phyloP scores from a whole-genome alignment of 257 asterid species.

The Fraxinus pennsylvanica region DNA sequence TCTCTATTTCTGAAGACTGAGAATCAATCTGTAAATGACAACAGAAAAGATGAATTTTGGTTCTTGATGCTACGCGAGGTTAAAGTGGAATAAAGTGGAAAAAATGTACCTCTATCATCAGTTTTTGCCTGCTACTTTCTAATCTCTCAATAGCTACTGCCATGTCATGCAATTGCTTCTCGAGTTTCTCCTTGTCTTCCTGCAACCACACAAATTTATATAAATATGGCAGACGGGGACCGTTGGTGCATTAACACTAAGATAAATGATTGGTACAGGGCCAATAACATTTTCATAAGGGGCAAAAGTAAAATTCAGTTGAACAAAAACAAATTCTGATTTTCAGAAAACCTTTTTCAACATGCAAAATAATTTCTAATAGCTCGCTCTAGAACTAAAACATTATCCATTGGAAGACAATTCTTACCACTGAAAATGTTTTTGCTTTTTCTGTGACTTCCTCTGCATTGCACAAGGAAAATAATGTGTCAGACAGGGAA shows the following conservation, averaged over 20 bases:
- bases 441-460: conserved; percentile 47
- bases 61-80: conserved; percentile 26
- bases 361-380: background rate
- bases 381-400: conserved; percentile 9
- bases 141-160: conserved; percentile 88
- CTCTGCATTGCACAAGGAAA: conserved; percentile 44
- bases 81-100: conserved; percentile 20
- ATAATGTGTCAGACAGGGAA: conserved; percentile 19
- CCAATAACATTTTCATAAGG: background rate
- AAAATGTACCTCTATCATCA: conserved; percentile 69
- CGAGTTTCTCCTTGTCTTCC: conserved; percentile 90
- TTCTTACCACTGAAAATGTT: conserved; percentile 59
- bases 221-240: conserved; percentile 11
- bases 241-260: conserved; percentile 10
- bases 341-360: conserved; percentile 10
- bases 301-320: background rate
- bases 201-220: conserved; percentile 31
- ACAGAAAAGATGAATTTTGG: conserved; percentile 28
- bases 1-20: conserved; percentile 95
- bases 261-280: background rate
- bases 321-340: background rate
- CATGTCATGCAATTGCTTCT: conserved; percentile 93
- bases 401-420: conserved; percentile 15
- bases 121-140: conserved; percentile 91
- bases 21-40: conserved; percentile 75